These are phyloP conservation scores for Quercus mongolica DNA, from an alignment of 306 rosid genomes.

Conservation along the genomic window DNA sequence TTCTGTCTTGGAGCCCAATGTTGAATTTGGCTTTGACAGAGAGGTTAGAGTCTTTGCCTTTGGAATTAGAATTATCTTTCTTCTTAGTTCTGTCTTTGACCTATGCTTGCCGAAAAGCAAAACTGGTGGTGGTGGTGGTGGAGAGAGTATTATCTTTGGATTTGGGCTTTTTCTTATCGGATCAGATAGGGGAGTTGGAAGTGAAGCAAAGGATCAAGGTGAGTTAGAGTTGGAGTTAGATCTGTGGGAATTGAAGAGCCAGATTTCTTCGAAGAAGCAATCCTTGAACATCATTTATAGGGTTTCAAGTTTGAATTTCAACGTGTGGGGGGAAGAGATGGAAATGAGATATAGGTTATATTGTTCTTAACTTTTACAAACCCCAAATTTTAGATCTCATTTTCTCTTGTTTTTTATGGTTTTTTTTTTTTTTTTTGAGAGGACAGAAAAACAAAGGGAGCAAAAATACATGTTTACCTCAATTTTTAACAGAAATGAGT, in stretches of 20 bases:
- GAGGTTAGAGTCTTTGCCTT: constrained; percentile 42
- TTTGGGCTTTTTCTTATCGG: constrained; percentile 84
- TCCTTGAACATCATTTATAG: constrained; percentile 82
- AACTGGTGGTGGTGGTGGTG: background rate
- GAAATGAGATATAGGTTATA: too few relatives aligned
- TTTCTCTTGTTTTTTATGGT: too few relatives aligned
- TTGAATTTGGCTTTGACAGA: constrained; percentile 17
- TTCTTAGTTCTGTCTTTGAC: constrained; percentile 48
- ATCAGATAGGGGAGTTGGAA: constrained; percentile 76
- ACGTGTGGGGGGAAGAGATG: too few relatives aligned
- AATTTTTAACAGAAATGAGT: too few relatives aligned
- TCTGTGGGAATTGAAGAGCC: constrained; percentile 77
- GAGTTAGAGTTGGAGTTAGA: constrained; percentile 48
- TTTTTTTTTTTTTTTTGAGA: too few relatives aligned
- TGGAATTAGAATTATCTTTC: constrained; percentile 38
- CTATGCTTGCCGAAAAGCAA: constrained; percentile 25
- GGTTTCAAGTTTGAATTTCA: background rate
- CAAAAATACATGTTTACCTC: too few relatives aligned
- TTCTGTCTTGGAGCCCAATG: background rate
- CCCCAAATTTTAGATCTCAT: too few relatives aligned
- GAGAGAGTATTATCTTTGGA: constrained; percentile 31
- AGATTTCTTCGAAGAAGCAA: constrained; percentile 84
- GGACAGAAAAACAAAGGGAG: too few relatives aligned
- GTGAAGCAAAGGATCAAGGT: constrained; percentile 51
- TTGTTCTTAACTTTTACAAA: too few relatives aligned